Evolutionary conservation across 352 stramenopile species (phyloP), one percentile per base, ranked within the genome.

Genomic region (Thraustochytrium sp.): DNA sequence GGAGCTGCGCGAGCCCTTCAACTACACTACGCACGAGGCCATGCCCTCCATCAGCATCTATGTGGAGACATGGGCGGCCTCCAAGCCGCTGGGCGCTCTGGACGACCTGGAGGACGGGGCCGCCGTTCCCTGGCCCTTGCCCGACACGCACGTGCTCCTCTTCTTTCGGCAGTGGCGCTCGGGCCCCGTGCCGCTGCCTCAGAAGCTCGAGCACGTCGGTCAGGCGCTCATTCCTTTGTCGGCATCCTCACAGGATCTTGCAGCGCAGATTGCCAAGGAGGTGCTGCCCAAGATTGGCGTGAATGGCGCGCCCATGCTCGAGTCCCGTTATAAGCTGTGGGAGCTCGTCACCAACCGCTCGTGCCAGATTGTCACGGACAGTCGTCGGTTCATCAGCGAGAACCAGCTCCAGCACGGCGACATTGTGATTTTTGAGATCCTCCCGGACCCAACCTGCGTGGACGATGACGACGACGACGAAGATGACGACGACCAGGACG

Each of bases 121-220:
- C n/a, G n/a, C n/a, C n/a, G n/a, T n/a, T n/a, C n/a, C n/a, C n/a
- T 54, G 40, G 62, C 62, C 37, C 53, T 26, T 18, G 62, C 0
- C 37, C 26, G 2, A 26, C 8, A 55, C 4, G 38, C 3, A 56
- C 37, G 29, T 4, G 23, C 44, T 75, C 26, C 26, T 75, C 8
- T 75, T 75, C 36, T 75, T 75, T 34, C 62, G 68, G 0, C 48
- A 72, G 49, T 80, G 31, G 26, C 31, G 40, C 0, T 26, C 68
- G 23, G 68, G 34, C 23, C 13, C 18, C 26, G 53, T 55, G 8
- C 13, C 23, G 16, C 13, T 64, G 0, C 34, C 42, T 11, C 26
- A 63, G n/a, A 80, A 80, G 37, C 26, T 80, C 23, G 31, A 80
- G 51, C 68, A 80, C 38, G 31, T 80, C 8, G 68, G 46, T 26